phyloP scores from a whole-genome alignment of 208 protist genomes.

The Crithidia fasciculata region DNA sequence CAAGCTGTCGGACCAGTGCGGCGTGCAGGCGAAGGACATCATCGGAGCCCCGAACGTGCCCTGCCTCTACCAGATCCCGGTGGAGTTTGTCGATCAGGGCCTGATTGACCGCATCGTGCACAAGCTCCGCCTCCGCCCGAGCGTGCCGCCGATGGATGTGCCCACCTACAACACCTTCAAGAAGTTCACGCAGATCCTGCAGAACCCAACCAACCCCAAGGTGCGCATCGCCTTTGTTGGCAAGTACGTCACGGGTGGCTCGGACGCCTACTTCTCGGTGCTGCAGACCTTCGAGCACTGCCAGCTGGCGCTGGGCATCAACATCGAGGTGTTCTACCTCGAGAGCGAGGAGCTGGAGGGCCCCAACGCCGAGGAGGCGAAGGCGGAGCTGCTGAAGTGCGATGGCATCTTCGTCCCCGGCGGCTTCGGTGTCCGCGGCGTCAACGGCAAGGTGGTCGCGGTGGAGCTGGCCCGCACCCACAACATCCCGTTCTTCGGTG shows the following conservation, averaged over 20 bases:
- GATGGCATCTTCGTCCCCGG: slow-evolving; percentile 98
- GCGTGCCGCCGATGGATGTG: slow-evolving; percentile 54
- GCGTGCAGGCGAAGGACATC: slow-evolving; percentile 94
- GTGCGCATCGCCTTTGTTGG: slow-evolving; percentile 98
- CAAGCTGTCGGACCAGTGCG: slow-evolving; percentile 98
- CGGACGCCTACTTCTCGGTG: slow-evolving; percentile 98
- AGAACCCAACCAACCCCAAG: slow-evolving; percentile 72
- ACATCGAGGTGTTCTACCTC: slow-evolving; percentile 96
- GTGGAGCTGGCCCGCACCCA: slow-evolving; percentile 94
- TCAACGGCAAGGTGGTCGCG: slow-evolving; percentile 97
- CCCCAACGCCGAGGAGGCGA: slow-evolving; percentile 63
- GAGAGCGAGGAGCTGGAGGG: slow-evolving; percentile 87
- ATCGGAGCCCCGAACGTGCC: slow-evolving; percentile 96
- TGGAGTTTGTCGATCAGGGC: slow-evolving; percentile 92
- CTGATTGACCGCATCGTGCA: slow-evolving; percentile 78
- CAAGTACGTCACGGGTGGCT: slow-evolving; percentile 96
- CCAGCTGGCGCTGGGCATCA: slow-evolving; percentile 87
- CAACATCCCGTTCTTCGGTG: slow-evolving; percentile 97
- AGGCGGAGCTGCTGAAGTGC: slow-evolving; percentile 70
- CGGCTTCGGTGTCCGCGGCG: slow-evolving; percentile 98
- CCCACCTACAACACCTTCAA: slow-evolving; percentile 83
- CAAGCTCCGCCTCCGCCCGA: slow-evolving; percentile 71
- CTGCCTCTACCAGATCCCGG: slow-evolving; percentile 96
- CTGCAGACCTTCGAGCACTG: slow-evolving; percentile 97
- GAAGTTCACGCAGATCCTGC: slow-evolving; percentile 72